phyloP scores from a whole-genome alignment of 768 basidiomycete genomes.

The Russula foetens region DNA sequence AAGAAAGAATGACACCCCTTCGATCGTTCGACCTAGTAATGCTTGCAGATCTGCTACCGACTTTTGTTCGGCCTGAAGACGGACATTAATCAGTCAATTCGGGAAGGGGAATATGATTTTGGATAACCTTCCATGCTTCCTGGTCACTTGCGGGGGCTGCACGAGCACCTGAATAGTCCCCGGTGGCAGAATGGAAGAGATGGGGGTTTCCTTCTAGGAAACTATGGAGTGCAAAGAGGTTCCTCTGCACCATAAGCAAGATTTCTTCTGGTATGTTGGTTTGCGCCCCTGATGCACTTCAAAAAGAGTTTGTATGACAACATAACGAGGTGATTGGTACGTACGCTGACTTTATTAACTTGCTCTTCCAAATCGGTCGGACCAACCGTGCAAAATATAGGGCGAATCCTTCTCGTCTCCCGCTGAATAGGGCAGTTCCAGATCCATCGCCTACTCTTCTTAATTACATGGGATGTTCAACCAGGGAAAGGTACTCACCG shows the following conservation, averaged over 20 bases:
- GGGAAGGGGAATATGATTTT: not conserved
- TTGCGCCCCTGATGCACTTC: constrained; percentile 7
- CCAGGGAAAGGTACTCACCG: constrained; percentile 33
- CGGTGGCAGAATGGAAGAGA: constrained; percentile 75
- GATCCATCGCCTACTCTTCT: constrained; percentile 26
- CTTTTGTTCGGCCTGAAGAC: constrained; percentile 61
- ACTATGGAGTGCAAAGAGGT: constrained; percentile 66
- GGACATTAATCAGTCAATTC: constrained; percentile 15
- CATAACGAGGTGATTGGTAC: constrained; percentile 16
- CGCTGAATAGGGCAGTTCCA: constrained; percentile 74
- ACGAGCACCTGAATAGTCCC: constrained; percentile 53
- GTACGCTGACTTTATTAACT: constrained; percentile 59
- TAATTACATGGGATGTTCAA: not conserved
- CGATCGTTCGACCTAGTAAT: constrained; percentile 78
- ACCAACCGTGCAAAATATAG: constrained; percentile 82
- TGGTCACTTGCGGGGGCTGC: constrained; percentile 55
- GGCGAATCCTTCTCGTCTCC: constrained; percentile 81
- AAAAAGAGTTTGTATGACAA: not conserved
- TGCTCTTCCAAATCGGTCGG: constrained; percentile 81
- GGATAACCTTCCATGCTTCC: constrained; percentile 78
- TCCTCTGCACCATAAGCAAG: constrained; percentile 68
- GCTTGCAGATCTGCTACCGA: constrained; percentile 72
- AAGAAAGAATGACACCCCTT: constrained; percentile 89
- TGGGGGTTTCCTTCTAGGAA: constrained; percentile 78
- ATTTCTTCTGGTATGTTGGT: constrained; percentile 49